Conservation (phyloP, 768 basidiomycete genomes). For the Obba rivulosa region DNA sequence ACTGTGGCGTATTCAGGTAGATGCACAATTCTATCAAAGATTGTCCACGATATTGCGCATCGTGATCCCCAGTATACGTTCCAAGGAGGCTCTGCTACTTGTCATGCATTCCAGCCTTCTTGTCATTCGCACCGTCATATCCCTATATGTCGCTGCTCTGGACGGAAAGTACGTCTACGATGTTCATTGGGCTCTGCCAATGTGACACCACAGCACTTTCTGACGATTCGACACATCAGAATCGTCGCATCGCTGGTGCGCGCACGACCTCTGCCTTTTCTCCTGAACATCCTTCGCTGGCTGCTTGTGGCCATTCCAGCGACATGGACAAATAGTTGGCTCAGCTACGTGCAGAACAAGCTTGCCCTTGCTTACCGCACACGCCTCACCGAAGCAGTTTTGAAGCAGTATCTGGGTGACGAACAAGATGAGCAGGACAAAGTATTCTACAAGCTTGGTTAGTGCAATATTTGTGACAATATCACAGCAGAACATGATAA, state of each 20-base stretch:
- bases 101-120: constrained; percentile 86
- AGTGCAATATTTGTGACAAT: constrained; percentile 18
- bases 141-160: constrained; percentile 88
- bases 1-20: constrained; percentile 49
- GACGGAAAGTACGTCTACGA: constrained; percentile 69
- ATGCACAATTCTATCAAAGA: constrained; percentile 84
- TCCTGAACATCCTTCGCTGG: constrained; percentile 85
- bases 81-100: constrained; percentile 84
- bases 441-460: constrained; percentile 90
- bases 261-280: constrained; percentile 72
- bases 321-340: constrained; percentile 89
- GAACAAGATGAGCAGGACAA: constrained; percentile 63
- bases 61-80: constrained; percentile 79
- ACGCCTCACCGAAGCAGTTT: constrained; percentile 76
- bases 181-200: background rate
- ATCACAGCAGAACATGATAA: background rate
- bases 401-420: constrained; percentile 80
- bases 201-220: background rate
- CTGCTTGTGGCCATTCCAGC: constrained; percentile 88
- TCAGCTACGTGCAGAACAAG: constrained; percentile 91
- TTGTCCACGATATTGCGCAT: constrained; percentile 75
- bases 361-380: constrained; percentile 86
- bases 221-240: constrained; percentile 32
- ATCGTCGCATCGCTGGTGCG: constrained; percentile 95
- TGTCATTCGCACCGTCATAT: constrained; percentile 85